A percentile compares a stretch with the other conserved stretches of the same genome.
phyloP scores from a whole-genome alignment of 176 grass and related monocot genomes.

The Areca catechu region DNA sequence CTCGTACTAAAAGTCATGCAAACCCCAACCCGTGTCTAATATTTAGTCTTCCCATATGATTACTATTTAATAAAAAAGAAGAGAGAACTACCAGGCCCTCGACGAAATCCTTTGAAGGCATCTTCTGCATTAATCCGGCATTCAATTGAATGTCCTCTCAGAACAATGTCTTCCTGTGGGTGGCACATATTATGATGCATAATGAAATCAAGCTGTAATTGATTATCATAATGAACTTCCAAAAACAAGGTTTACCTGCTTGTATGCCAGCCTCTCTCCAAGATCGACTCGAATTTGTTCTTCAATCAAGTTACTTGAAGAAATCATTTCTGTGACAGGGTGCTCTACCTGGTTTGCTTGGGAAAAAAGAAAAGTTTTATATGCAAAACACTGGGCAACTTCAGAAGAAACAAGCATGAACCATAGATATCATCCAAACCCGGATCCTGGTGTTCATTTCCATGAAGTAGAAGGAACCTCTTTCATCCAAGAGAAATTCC shows the following conservation, averaged over 20 bases:
- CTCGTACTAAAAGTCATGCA: background rate
- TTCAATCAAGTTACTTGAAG: conserved; percentile 41
- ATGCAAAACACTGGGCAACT: background rate
- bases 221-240: no score
- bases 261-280: conserved; percentile 38
- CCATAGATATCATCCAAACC: conserved; percentile 19
- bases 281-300: conserved; percentile 40
- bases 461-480: conserved; percentile 48
- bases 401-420: background rate
- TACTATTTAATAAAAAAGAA: background rate
- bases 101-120: conserved; percentile 48
- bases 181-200: background rate
- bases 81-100: conserved; percentile 32
- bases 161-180: conserved; percentile 42
- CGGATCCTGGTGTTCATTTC: conserved; percentile 56
- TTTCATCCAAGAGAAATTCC: conserved; percentile 49
- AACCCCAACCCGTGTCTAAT: no score
- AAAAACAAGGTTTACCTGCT: conserved; percentile 25
- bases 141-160: conserved; percentile 52
- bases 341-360: conserved; percentile 30
- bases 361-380: background rate
- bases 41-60: no score
- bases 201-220: no score
- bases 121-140: conserved; percentile 55
- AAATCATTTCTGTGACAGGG: conserved; percentile 52